Evolutionary conservation across 176 grass and related monocot species (phyloP), one percentile per base, ranked within the genome.

Genomic region (Poa annua): DNA sequence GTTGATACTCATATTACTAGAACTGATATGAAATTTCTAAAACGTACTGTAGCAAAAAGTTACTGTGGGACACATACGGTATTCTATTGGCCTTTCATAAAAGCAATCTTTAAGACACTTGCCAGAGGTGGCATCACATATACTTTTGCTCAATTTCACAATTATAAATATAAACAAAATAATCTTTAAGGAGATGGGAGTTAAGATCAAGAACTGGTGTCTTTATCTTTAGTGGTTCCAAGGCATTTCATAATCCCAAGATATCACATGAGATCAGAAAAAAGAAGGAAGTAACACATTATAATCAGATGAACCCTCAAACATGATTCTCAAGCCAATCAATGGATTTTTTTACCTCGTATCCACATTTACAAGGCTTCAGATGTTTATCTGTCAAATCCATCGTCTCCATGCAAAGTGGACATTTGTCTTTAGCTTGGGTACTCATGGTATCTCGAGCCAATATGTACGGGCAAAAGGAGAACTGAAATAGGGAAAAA

Each of bases 361-460:
- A 93, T 88, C 91, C 85, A 80, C 88, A 93, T 88, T 85, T 88
- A 83, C 91, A 93, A 71, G 91, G 91, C 79, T 93, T 93, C 47
- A 90, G 68, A 35, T 88, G 82, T 77, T 83, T 81, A 88, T 93
- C 91, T 85, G 91, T 93, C 81, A 78, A 64, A 88, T 93, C 91
- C 88, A 93, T 83, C 29, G 33, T 47, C 38, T 88, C 85, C 68
- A 66, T 66, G 79, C 91, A 93, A 81, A 93, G 67, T 51, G 88
- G 88, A 13, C 91, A 93, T 76, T 59, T 85, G 47, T 87, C 79
- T 36, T 76, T 84, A 66, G 67, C 21, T 90, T 66, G 74, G 85
- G 71, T 63, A 50, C 79, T 93, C 91, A 93, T 93, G 15, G 29
- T 88, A 55, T 24, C 80, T 88, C 29, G 11, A 76, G 49, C 21